Evolutionary conservation across 495 filamentous ascomycete genomes (phyloP), one percentile per base, ranked within the genome.

Genomic region (Immersiella caudata): DNA sequence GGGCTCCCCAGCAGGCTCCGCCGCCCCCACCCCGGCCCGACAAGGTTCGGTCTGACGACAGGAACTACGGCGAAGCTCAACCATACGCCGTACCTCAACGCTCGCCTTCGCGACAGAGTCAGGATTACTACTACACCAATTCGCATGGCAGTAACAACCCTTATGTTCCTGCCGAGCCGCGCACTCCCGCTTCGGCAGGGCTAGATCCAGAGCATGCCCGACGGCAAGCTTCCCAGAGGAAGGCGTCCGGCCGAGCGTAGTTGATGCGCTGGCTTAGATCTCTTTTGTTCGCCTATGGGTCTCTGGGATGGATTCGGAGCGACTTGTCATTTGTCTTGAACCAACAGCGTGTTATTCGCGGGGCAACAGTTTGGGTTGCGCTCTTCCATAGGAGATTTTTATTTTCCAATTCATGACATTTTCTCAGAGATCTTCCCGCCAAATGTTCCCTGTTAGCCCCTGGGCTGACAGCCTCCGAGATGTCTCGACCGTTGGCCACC

Each of bases 1-100:
- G 71, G 0, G 70, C 70, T 0, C 65, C 63, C 49, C 66, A 69
- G 36, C 64, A 67, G 5, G 69, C 66, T 7, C 72, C 68, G 8
- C 70, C 73, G 6, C 75, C 75, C 5, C 75, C 75, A 0, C 74
- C 72, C 1, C 71, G 75, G 4, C 75, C 75, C 0, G 73, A 71
- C 18, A 77, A 77, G 71, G 70, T 76, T 14, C 66, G 72, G 18
- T 20, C 68, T 14, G 71, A 71, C 9, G 66, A 68, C 9, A n/a
- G 58, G 5, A 21, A 11, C 20, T 26, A 55, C 26, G 60, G 40
- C 6, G 50, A 60, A 14, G 35, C 36, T 33, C 62, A 64, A 49
- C 59, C 54, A 51, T 49, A 60, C 63, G 33, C 64, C 64, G 27
- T 52, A 8, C 25, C 61, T 5, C 62, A 62, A 6, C 64, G 67